phyloP scores from a whole-genome alignment of 257 asterid genomes.

The Echites panduratus region DNA sequence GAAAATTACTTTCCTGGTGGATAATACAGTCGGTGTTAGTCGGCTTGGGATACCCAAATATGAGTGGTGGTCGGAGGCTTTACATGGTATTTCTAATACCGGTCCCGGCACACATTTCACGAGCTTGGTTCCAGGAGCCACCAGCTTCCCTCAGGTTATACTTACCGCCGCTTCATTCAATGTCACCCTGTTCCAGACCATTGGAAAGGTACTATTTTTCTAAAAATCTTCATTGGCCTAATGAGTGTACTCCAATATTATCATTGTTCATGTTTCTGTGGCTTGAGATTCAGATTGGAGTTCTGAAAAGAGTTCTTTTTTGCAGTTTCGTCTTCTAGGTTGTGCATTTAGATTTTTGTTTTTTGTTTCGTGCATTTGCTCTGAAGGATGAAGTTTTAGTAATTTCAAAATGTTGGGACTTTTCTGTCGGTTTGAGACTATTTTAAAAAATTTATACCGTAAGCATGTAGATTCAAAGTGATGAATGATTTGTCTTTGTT shows the following conservation, averaged over 20 bases:
- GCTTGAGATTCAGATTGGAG: background rate
- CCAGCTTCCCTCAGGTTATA: conserved; percentile 49
- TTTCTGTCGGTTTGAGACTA: background rate
- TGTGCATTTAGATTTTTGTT: background rate
- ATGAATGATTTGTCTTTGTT: background rate
- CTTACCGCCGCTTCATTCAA: conserved; percentile 52
- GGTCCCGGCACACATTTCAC: conserved; percentile 34
- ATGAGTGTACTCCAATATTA: too few relatives aligned
- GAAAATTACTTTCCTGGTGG: conserved; percentile 31
- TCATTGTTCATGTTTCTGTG: background rate
- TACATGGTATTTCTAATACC: conserved; percentile 36
- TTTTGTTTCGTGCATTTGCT: background rate
- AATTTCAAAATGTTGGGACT: background rate
- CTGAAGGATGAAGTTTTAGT: background rate
- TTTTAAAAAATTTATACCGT: too few relatives aligned
- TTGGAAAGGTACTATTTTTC: conserved; percentile 34
- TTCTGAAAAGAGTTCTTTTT: background rate
- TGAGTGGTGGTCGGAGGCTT: conserved; percentile 53
- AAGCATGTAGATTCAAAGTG: background rate
- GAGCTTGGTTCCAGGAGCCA: conserved; percentile 37
- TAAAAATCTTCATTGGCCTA: background rate
- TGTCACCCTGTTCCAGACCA: conserved; percentile 31
- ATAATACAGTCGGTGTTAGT: conserved; percentile 16
- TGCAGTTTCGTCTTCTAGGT: background rate
- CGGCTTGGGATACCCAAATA: conserved; percentile 37